Percentiles rank a stretch among this genome's conserved stretches.
phyloP scores from a whole-genome alignment of 495 filamentous ascomycete species.

The Aspergillus nanangensis region DNA sequence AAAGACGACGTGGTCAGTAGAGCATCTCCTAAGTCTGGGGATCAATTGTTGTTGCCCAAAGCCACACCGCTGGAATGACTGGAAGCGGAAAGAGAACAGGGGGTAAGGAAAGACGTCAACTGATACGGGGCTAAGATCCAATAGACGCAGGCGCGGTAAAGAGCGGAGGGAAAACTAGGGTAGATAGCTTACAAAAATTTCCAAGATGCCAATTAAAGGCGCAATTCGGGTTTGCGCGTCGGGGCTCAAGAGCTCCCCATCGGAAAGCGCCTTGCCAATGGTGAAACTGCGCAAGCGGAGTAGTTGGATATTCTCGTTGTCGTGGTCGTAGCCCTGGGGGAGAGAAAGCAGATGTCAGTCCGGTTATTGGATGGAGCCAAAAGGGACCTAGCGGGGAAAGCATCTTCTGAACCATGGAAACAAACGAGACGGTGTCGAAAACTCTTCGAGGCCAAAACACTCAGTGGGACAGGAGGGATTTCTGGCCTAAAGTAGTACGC shows the following conservation, averaged over 20 bases:
- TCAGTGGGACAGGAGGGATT: conserved; percentile 17
- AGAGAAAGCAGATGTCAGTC: conserved; percentile 12
- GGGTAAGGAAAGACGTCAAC: conserved; percentile 11
- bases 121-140: conserved; percentile 20
- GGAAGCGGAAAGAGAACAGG: conserved; percentile 12
- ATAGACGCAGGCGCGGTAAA: conserved; percentile 28
- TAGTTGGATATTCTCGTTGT: conserved; percentile 70
- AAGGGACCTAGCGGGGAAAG: conserved; percentile 11
- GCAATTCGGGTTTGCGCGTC: conserved; percentile 52
- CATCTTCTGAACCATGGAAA: conserved; percentile 40
- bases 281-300: conserved; percentile 75
- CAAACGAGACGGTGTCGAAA: conserved; percentile 33
- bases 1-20: conserved; percentile 22
- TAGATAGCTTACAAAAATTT: conserved; percentile 55
- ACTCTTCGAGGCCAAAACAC: conserved; percentile 17
- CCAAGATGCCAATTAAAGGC: conserved; percentile 53
- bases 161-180: conserved; percentile 18
- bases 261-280: conserved; percentile 57
- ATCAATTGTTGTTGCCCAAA: conserved; percentile 12
- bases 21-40: conserved; percentile 7
- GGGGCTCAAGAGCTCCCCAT: conserved; percentile 46
- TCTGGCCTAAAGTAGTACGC: conserved; percentile 2
- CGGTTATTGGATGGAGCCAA: conserved; percentile 14
- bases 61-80: conserved; percentile 20
- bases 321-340: conserved; percentile 63